Evolutionary conservation across 495 filamentous ascomycete species (phyloP), one percentile per base, ranked within the genome.

Genomic region (Staphylotrichum tortipilum): DNA sequence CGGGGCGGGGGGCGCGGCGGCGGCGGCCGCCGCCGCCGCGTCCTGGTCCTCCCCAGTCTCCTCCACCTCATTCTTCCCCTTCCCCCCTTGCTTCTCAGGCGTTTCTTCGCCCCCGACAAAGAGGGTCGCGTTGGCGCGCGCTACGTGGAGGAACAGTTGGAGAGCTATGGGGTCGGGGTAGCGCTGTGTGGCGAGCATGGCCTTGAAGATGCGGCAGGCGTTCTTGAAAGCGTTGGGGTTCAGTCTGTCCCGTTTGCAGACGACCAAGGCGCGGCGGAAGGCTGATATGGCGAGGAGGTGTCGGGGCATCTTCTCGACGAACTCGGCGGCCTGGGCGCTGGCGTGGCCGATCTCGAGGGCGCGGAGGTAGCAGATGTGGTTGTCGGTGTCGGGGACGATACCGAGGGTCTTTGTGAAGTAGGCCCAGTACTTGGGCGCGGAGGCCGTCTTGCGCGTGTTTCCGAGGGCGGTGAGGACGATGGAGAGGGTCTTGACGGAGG

Each of bases 371-470:
- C 67, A 62, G 57, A 81, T 68, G 66, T 78, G 83, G 57, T 86
- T 86, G 19, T 78, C 69, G 9, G 66, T 44, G 63, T 97, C 92
- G 5, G 90, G 89, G 3, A 68, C 53, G 48, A 95, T 63, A 19
- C 57, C 61, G 58, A 78, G 67, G 3, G 60, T 26, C 1, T 60
- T 57, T 0, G 84, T 88, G 51, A 96, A 68, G 10, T 82, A 58
- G 8, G 81, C 63, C 89, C 88, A 95, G 68, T 96, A 95, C 12
- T 70, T 68, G 23, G 67, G 62, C 11, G 79, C 82, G 0, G 69
- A 55, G 15, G 72, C 63, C 8, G 72, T 73, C 29, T 68, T 66
- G 15, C 71, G 61, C 17, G 80, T 73, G 14, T 71, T 68, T 12
- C 69, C 56, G 49, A 85, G 80, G 6, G 84, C 75, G 41, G 80